Evolutionary conservation across 1,284 basidiomycete species (phyloP).

Genomic region (Vanrija humicola): DNA sequence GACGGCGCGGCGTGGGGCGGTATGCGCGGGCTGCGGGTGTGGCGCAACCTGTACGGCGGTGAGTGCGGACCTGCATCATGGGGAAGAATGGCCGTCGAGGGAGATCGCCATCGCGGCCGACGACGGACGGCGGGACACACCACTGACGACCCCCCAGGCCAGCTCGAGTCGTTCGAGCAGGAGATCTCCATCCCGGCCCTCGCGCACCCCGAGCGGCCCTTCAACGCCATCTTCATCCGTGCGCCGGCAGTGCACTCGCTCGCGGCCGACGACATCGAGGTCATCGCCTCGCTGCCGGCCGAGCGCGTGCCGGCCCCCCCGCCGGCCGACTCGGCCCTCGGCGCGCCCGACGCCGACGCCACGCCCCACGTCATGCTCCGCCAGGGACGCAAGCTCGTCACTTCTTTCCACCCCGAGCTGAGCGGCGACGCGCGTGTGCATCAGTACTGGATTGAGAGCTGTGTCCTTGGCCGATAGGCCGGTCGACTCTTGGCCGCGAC

Average conservation of each 20-base stretch:
- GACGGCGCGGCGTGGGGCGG: conserved; percentile 58
- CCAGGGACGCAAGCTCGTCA: conserved; percentile 79
- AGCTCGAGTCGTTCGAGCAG: conserved; percentile 82
- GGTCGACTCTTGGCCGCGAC: neutral
- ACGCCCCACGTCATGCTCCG: conserved; percentile 77
- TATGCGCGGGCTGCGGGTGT: conserved; percentile 68
- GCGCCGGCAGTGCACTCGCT: conserved; percentile 59
- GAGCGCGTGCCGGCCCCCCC: conserved; percentile 55
- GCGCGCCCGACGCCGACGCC: conserved; percentile 47
- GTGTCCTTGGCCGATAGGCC: conserved; percentile 30
- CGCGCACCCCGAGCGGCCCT: conserved; percentile 60
- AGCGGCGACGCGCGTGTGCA: conserved; percentile 84
- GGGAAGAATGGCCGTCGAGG: too few species aligned
- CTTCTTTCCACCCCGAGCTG: conserved; percentile 92
- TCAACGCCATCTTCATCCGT: conserved; percentile 89
- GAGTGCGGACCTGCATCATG: conserved; percentile 55
- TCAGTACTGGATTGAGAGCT: conserved; percentile 53
- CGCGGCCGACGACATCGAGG: conserved; percentile 2
- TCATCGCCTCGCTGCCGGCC: conserved; percentile 65
- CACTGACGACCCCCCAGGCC: conserved; percentile 25
- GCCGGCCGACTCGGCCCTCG: conserved; percentile 37
- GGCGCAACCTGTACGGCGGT: conserved; percentile 79
- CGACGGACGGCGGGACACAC: neutral
- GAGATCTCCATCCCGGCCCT: conserved; percentile 65
- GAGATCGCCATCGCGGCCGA: too few species aligned